A percentile compares a stretch with the other conserved stretches of the same genome.
Evolutionary conservation across 2,329 filamentous ascomycete species (phyloP).

Genomic region (Akanthomyces dipterigenus): DNA sequence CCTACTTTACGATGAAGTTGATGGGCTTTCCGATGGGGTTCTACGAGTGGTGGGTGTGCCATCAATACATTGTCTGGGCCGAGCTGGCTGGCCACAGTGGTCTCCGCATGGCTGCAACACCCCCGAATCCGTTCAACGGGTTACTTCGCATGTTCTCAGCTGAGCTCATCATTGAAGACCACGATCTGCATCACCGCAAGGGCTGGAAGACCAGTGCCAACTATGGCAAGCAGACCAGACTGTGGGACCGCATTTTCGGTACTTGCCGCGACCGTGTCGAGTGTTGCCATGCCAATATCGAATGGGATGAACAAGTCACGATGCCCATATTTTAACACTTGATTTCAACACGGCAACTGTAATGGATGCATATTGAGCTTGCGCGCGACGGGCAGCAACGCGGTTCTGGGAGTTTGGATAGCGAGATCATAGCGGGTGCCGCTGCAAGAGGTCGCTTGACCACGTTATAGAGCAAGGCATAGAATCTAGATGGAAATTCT

Average conservation of each 20-base stretch:
- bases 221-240: constrained; percentile 8
- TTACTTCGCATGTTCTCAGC: constrained; percentile 24
- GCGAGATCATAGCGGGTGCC: no score
- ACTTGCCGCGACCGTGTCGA: constrained; percentile 7
- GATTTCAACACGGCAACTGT: no score
- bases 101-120: constrained; percentile 28
- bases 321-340: neutral
- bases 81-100: constrained; percentile 34
- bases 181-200: constrained; percentile 33
- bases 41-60: constrained; percentile 41
- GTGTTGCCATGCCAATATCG: neutral
- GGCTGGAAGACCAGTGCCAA: constrained; percentile 22
- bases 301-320: neutral
- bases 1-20: constrained; percentile 28
- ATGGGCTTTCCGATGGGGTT: constrained; percentile 36
- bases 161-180: constrained; percentile 37
- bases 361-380: neutral
- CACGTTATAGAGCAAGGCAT: no score
- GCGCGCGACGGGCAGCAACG: no score
- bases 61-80: constrained; percentile 35
- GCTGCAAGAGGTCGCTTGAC: no score
- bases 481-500: no score
- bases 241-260: constrained; percentile 8
- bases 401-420: no score
- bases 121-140: constrained; percentile 28